A percentile compares a stretch with the other conserved stretches of the same genome.
phyloP scores from a whole-genome alignment of 768 basidiomycete species.

The Trametes sanguinea region DNA sequence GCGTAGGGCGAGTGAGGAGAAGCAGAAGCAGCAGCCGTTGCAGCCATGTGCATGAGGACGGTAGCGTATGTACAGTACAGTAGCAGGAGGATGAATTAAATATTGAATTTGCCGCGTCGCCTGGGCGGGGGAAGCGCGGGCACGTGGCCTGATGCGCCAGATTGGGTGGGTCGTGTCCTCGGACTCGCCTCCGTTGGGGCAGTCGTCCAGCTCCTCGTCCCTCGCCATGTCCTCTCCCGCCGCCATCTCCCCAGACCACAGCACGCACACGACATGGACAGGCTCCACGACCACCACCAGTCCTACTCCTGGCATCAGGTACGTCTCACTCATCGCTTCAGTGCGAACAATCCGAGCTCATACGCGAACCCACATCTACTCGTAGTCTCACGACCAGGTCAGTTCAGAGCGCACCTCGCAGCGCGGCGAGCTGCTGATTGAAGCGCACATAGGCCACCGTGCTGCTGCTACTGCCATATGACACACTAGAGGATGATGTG shows the following conservation, averaged over 20 bases:
- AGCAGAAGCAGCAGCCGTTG: background rate
- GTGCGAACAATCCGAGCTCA: constrained; percentile 4
- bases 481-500: constrained; percentile 71
- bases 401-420: constrained; percentile 6
- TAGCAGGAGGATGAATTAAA: background rate
- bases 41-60: background rate
- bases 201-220: background rate
- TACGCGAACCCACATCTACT: background rate
- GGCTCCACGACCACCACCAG: constrained; percentile 34
- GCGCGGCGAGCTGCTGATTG: constrained; percentile 4
- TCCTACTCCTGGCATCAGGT: constrained; percentile 90
- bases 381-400: constrained; percentile 87
- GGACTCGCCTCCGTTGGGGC: constrained; percentile 11
- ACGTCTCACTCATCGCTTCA: constrained; percentile 27
- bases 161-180: constrained; percentile 22
- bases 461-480: constrained; percentile 70
- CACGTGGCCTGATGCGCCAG: constrained; percentile 20
- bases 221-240: constrained; percentile 4
- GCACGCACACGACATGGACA: constrained; percentile 25
- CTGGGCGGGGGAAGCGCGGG: constrained; percentile 13
- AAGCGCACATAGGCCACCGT: constrained; percentile 63
- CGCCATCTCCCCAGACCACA: background rate
- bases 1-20: background rate
- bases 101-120: background rate
- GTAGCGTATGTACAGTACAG: background rate